phyloP scores from a whole-genome alignment of 768 basidiomycete genomes.

The Hydnum rufescens region DNA sequence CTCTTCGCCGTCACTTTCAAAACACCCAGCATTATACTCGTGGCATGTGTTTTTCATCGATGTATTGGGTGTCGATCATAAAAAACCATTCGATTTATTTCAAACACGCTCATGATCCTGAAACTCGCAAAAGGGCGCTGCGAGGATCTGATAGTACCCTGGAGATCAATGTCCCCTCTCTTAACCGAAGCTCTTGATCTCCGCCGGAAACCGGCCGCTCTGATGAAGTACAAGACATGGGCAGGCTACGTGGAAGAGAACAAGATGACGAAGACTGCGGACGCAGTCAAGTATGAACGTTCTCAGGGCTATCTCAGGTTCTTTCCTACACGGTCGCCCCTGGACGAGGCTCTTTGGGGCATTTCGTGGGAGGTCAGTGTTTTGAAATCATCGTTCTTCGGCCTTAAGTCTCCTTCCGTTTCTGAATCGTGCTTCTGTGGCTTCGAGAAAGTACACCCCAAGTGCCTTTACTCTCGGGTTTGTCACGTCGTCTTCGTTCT shows the following conservation, averaged over 20 bases:
- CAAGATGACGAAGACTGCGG: conserved; percentile 64
- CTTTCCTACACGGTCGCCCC: no score
- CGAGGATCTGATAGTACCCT: conserved; percentile 53
- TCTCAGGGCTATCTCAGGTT: conserved; percentile 8
- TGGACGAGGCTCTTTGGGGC: no score
- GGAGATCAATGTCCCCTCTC: conserved; percentile 45
- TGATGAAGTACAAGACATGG: conserved; percentile 62
- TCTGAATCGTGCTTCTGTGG: no score
- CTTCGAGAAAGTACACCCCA: no score
- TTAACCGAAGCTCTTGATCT: conserved; percentile 47
- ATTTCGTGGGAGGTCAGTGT: no score
- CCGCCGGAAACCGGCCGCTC: conserved; percentile 42
- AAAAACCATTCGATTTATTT: conserved; percentile 26
- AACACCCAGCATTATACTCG: conserved; percentile 61
- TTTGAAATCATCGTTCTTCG: no score
- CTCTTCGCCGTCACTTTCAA: conserved; percentile 61
- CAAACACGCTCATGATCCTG: conserved; percentile 55
- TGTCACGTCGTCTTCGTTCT: no score
- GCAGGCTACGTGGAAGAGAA: conserved; percentile 70
- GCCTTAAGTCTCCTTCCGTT: no score
- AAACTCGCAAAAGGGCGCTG: conserved; percentile 43
- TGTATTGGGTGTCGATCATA: background rate
- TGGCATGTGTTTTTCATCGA: conserved; percentile 26
- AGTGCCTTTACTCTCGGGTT: no score
- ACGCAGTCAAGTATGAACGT: conserved; percentile 34